Evolutionary conservation across 2,329 filamentous ascomycete species (phyloP).

Genomic region (Neofusicoccum sp.): DNA sequence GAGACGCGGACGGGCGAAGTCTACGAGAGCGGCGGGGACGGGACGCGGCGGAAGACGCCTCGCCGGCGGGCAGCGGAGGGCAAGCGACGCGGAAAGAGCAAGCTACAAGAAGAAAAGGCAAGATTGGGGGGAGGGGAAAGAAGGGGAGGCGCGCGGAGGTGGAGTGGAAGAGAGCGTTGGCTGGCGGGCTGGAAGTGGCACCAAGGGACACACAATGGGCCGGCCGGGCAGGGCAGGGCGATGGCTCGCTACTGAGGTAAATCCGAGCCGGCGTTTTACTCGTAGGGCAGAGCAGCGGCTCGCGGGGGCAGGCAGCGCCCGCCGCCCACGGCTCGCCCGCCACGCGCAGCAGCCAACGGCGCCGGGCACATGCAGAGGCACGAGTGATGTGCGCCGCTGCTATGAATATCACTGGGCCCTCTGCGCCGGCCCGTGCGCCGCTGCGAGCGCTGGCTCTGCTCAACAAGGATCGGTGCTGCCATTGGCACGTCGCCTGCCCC

Average conservation of each 20-base stretch:
- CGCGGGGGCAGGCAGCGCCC: not conserved
- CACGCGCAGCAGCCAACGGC: not conserved
- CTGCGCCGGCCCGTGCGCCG: conserved; percentile 5
- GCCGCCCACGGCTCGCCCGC: not conserved
- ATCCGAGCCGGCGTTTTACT: conserved; percentile 7
- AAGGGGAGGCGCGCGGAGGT: conserved; percentile 4
- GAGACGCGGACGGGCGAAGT: conserved; percentile 1
- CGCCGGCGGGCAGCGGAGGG: not conserved
- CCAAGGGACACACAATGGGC: conserved; percentile 4
- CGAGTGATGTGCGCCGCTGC: conserved; percentile 12
- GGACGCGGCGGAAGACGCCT: conserved; percentile 19
- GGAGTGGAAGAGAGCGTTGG: conserved; percentile 14
- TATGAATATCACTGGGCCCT: conserved; percentile 15
- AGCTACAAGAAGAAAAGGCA: conserved; percentile 22
- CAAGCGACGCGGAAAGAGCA: conserved; percentile 12
- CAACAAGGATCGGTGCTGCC: conserved; percentile 10
- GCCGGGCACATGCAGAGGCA: conserved; percentile 6
- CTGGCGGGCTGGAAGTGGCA: conserved; percentile 9
- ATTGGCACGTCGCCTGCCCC: not conserved
- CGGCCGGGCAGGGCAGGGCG: not conserved
- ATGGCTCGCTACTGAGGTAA: conserved; percentile 15
- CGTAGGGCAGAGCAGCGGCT: not conserved
- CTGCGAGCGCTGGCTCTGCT: conserved; percentile 6
- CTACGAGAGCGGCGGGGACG: conserved; percentile 4
- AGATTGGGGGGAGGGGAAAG: conserved; percentile 3